A percentile compares a stretch with the other conserved stretches of the same genome.
Evolutionary conservation across 2,329 filamentous ascomycete genomes (phyloP).

Genomic region (Penicillium sclerotigenum): DNA sequence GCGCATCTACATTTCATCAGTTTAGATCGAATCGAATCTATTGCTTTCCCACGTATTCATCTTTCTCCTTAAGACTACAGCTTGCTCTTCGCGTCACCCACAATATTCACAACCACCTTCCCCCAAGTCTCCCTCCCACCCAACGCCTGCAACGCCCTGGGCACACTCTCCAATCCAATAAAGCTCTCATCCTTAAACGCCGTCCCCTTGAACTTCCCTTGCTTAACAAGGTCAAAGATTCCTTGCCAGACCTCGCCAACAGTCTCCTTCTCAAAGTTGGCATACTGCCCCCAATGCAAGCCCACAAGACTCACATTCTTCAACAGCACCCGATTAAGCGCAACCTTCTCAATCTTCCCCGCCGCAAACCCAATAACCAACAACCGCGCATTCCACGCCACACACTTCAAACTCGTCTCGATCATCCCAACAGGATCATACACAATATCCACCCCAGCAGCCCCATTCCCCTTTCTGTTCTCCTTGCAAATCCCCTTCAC

Average conservation of each 20-base stretch:
- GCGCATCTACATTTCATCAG: slow-evolving; percentile 39
- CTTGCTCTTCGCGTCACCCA: slow-evolving; percentile 57
- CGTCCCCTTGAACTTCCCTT: slow-evolving; percentile 77
- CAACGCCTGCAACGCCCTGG: slow-evolving; percentile 71
- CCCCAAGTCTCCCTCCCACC: slow-evolving; percentile 87
- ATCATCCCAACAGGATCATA: slow-evolving; percentile 93
- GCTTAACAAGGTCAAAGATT: slow-evolving; percentile 71
- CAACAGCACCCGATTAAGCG: slow-evolving; percentile 84
- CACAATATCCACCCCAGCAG: slow-evolving; percentile 78
- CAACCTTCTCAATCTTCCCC: slow-evolving; percentile 83
- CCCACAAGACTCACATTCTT: slow-evolving; percentile 93
- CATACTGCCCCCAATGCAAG: slow-evolving; percentile 87
- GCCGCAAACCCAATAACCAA: slow-evolving; percentile 87
- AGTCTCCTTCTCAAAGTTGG: slow-evolving; percentile 66
- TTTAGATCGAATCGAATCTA: slow-evolving; percentile 6
- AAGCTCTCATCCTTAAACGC: slow-evolving; percentile 80
- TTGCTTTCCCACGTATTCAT: neutral
- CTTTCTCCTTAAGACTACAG: slow-evolving; percentile 23
- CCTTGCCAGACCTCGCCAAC: slow-evolving; percentile 76
- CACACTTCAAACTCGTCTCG: slow-evolving; percentile 83
- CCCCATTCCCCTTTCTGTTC: slow-evolving; percentile 61
- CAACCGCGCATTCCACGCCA: slow-evolving; percentile 86
- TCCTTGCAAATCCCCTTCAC: slow-evolving; percentile 65
- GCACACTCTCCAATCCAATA: slow-evolving; percentile 75
- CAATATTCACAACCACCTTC: slow-evolving; percentile 87